Evolutionary conservation across 1,284 basidiomycete species (phyloP).

Genomic region (Sporisorium sorghi): DNA sequence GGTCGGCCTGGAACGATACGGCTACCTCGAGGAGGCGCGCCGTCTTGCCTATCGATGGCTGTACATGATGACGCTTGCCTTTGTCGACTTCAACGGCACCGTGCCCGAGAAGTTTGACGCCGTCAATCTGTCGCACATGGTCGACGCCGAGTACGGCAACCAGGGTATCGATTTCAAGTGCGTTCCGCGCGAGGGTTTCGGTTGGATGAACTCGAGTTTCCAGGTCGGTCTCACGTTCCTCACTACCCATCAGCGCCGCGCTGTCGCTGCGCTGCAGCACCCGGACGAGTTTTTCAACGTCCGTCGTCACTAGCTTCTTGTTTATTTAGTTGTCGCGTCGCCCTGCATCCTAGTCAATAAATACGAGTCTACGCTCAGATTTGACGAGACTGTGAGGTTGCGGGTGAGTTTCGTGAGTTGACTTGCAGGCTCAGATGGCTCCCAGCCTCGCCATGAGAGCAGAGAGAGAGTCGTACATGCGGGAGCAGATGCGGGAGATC

Average conservation of each 20-base stretch:
- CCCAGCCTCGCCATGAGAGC: too few relatives aligned
- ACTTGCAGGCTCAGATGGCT: too few relatives aligned
- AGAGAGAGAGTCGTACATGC: too few relatives aligned
- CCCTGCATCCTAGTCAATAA: not conserved
- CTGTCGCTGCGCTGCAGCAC: conserved; percentile 89
- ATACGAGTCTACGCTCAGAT: too few relatives aligned
- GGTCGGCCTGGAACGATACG: conserved; percentile 96
- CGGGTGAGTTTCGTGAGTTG: too few relatives aligned
- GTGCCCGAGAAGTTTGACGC: conserved; percentile 99
- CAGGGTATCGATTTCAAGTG: conserved; percentile 93
- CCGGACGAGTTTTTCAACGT: conserved; percentile 84
- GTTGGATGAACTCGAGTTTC: conserved; percentile 78
- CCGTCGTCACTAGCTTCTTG: conserved; percentile 23
- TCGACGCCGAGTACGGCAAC: conserved; percentile 98
- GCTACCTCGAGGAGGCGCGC: conserved; percentile 91
- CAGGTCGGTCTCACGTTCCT: conserved; percentile 93
- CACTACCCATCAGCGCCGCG: conserved; percentile 90
- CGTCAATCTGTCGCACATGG: conserved; percentile 90
- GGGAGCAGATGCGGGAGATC: too few relatives aligned
- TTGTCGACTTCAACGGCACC: conserved; percentile 89
- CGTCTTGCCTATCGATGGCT: conserved; percentile 93
- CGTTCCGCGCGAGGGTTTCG: conserved; percentile 92
- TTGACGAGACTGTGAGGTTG: too few relatives aligned
- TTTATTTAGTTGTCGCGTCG: not conserved
- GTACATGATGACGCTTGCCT: conserved; percentile 78